A percentile compares a stretch with the other conserved stretches of the same genome.
These are phyloP conservation scores for Cladosporium sp. DNA, from an alignment of 2,329 filamentous ascomycete genomes.

Conservation along the genomic window DNA sequence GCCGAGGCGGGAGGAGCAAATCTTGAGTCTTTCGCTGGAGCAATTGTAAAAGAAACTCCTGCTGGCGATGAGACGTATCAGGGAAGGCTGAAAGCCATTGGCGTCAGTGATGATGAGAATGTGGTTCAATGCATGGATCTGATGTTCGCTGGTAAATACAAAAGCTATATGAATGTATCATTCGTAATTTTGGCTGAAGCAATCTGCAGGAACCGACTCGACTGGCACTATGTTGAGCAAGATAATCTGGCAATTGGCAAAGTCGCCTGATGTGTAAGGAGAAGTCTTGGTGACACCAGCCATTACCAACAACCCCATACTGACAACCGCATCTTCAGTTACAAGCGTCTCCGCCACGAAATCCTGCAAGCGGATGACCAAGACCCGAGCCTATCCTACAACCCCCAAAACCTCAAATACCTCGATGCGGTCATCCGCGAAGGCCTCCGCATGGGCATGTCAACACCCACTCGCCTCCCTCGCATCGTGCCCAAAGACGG, in stretches of 20 bases:
- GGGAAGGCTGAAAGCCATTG: slow-evolving; percentile 49
- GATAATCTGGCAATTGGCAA: slow-evolving; percentile 49
- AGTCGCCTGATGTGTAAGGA: slow-evolving; percentile 45
- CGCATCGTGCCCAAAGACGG: slow-evolving; percentile 50
- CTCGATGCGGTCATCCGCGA: slow-evolving; percentile 55
- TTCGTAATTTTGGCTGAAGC: not conserved
- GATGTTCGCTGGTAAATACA: slow-evolving; percentile 51
- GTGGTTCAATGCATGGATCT: slow-evolving; percentile 57
- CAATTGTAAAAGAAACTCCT: slow-evolving; percentile 5
- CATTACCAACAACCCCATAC: not conserved
- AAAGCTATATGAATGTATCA: not conserved
- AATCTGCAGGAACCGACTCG: slow-evolving; percentile 46
- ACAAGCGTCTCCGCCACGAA: slow-evolving; percentile 41
- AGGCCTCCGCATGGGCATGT: slow-evolving; percentile 53
- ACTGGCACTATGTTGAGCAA: slow-evolving; percentile 56
- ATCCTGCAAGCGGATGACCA: slow-evolving; percentile 32
- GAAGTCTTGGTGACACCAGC: not conserved
- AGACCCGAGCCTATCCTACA: slow-evolving; percentile 29
- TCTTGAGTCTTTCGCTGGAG: slow-evolving; percentile 48
- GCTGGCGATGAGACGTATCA: slow-evolving; percentile 50
- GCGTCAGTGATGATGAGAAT: slow-evolving; percentile 48
- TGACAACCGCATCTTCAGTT: slow-evolving; percentile 29
- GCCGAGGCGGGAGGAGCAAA: slow-evolving; percentile 41
- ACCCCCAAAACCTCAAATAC: slow-evolving; percentile 46
- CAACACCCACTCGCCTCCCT: slow-evolving; percentile 55